Evolutionary conservation across 2,329 filamentous ascomycete species (phyloP).

Genomic region (Lasiodiplodia hormozganensis): DNA sequence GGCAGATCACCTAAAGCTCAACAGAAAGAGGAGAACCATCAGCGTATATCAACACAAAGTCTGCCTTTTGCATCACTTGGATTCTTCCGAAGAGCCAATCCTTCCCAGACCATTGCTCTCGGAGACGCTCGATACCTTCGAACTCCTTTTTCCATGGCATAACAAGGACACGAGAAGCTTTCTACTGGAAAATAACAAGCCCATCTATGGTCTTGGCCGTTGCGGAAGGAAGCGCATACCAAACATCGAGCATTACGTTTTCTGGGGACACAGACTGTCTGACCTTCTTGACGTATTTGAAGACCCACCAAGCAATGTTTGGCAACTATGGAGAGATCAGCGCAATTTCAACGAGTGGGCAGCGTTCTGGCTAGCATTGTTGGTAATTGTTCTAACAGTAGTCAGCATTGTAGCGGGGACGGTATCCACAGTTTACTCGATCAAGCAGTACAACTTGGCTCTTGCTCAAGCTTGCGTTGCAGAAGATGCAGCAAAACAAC

Average conservation of each 20-base stretch:
- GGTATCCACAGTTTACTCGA: not conserved
- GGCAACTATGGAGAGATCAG: not conserved
- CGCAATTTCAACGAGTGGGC: not conserved
- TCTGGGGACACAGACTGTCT: not conserved
- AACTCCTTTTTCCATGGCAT: not conserved
- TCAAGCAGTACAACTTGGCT: conserved; percentile 1
- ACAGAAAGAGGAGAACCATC: not conserved
- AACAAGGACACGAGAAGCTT: not conserved
- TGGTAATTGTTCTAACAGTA: not conserved
- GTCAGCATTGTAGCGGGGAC: not conserved
- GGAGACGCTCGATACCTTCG: not conserved
- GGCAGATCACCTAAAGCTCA: not conserved
- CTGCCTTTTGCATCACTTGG: not conserved
- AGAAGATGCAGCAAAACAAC: no score
- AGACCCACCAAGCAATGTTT: not conserved
- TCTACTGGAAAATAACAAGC: not conserved
- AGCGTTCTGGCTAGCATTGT: not conserved
- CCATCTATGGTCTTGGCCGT: not conserved
- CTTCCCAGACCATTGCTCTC: not conserved
- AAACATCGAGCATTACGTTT: not conserved
- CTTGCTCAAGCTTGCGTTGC: not conserved
- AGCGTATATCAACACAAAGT: not conserved
- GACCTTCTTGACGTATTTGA: not conserved
- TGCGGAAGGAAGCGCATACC: not conserved
- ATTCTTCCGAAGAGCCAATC: not conserved